Base-by-base conservation (phyloP, 305 asterid species). In the Solanum chacoense region DNA sequence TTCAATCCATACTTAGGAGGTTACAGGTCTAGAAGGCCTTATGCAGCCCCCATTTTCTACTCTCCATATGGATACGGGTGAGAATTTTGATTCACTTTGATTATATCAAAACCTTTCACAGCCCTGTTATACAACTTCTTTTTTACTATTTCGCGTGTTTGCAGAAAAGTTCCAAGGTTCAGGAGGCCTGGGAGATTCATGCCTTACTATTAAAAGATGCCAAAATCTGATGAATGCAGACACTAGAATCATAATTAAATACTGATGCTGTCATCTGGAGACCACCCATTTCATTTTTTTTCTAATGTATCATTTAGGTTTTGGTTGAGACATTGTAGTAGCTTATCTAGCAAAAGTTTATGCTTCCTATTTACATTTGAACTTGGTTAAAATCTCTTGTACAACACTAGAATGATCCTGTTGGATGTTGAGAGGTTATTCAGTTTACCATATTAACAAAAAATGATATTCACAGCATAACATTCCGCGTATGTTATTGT, bases 91-190 rank as follows among this genome's bases (percentile, higher is more conserved):
- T 74, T 8, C 80, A 31, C 40, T 18, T 31, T 18, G 40, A 76
- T 35, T 1, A 76, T 35, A 50, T 35, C 69, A 26, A 76, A 74
- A 76, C 55, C 50, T 76, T 35, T 35, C 50, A 35, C 50, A 0
- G 50, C 31, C 11, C 5, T 20, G 45, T 34, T 75, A 20, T 32
- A 22, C 26, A 76, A 76, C 9, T 6, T 59, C 3, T 40, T 76
- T 35, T 31, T 73, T 34, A 76, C 10, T 35, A 22, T 76, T 75
- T 35, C 9, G 18, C 29, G 16, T 75, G 45, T 20, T 36, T 93
- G 92, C 93, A 94, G 96, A 85, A 94, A 92, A 90, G 91, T 87
- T 37, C 97, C 97, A 69, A 92, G 97, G 90, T 93, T 93, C 93
- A 92, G 97, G 92, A 92, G 97, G 28, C 91, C 95, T 8, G 29